phyloP scores from a whole-genome alignment of 768 basidiomycete species.

The Cystoderma amianthinum region DNA sequence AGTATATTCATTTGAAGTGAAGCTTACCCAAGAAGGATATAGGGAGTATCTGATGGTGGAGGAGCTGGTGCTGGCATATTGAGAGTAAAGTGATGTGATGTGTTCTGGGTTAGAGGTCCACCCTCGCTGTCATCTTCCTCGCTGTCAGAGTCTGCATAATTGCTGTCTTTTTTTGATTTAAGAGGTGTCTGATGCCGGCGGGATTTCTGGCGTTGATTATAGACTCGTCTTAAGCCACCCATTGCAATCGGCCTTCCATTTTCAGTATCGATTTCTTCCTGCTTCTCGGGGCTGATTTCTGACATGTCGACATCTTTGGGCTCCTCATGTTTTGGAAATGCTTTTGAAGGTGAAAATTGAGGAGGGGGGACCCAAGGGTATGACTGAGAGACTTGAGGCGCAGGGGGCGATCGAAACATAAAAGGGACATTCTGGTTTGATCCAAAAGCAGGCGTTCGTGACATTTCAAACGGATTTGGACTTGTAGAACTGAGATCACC shows the following conservation, averaged over 20 bases:
- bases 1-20: neutral
- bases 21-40: slow-evolving; percentile 78
- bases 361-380: slow-evolving; percentile 66
- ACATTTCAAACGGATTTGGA: slow-evolving; percentile 24
- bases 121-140: slow-evolving; percentile 39
- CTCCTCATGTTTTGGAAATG: slow-evolving; percentile 46
- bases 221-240: slow-evolving; percentile 62
- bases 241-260: slow-evolving; percentile 44
- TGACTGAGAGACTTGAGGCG: slow-evolving; percentile 37
- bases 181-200: slow-evolving; percentile 19
- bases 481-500: slow-evolving; percentile 35
- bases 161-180: slow-evolving; percentile 23
- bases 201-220: slow-evolving; percentile 49
- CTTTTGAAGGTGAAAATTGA: slow-evolving; percentile 50
- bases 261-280: slow-evolving; percentile 24
- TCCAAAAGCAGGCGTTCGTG: slow-evolving; percentile 50
- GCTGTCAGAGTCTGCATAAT: slow-evolving; percentile 32
- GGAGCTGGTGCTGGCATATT: slow-evolving; percentile 62
- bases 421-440: slow-evolving; percentile 66
- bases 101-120: slow-evolving; percentile 41
- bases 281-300: slow-evolving; percentile 56
- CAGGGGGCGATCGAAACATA: slow-evolving; percentile 44
- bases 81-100: slow-evolving; percentile 77
- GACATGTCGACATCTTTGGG: slow-evolving; percentile 70
- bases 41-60: slow-evolving; percentile 62